Base-by-base conservation (phyloP, 1,139 yeast species). In the Pichia sp. region DNA sequence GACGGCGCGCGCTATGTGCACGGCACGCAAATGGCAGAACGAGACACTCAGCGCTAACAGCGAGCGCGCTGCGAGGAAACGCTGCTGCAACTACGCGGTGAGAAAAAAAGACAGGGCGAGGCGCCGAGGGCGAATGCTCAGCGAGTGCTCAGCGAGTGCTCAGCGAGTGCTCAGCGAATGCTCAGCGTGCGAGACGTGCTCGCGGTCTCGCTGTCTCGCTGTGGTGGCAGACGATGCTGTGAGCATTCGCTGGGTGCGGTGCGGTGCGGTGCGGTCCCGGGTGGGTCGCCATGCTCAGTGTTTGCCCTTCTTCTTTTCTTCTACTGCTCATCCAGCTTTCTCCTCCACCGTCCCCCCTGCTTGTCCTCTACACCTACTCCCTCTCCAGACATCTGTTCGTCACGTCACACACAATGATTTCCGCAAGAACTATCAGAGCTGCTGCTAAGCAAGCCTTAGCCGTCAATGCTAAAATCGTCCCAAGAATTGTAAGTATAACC, bases 351-450 rank as follows among this genome's bases (percentile, higher is more conserved):
- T 20, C 21, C 34, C 21, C 26, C 18, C 21, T 20, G 9, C 23
- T 32, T 27, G 15, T 8, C 18, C 20, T 26, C 20, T 14, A 6
- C 11, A 8, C 25, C 25, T 20, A 3, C 15, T n/a, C 25, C 22
- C 7, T n/a, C 31, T 3, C 21, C n/a, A 23, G 27, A 31, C 42
- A 41, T 31, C 43, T 38, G 32, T 31, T 45, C 38, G 29, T 30
- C 41, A 45, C 35, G 23, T 31, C 35, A 32, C 33, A 40, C 36
- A 63, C 55, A 57, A 81, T 81, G 89, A 81, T 81, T 76, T 78
- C 88, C 65, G 76, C 79, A 65, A 86, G 89, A 77, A 76, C 85
- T 71, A 73, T 80, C 69, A 84, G 88, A 74, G 75, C 83, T 65
- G 86, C 86, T 66, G 77, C 82, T 64, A 80, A 86, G 73, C 74